A percentile compares a stretch with the other conserved stretches of the same genome.
Evolutionary conservation across 208 protist genomes (phyloP).

Genomic region (Balamuthia mandrillaris): DNA sequence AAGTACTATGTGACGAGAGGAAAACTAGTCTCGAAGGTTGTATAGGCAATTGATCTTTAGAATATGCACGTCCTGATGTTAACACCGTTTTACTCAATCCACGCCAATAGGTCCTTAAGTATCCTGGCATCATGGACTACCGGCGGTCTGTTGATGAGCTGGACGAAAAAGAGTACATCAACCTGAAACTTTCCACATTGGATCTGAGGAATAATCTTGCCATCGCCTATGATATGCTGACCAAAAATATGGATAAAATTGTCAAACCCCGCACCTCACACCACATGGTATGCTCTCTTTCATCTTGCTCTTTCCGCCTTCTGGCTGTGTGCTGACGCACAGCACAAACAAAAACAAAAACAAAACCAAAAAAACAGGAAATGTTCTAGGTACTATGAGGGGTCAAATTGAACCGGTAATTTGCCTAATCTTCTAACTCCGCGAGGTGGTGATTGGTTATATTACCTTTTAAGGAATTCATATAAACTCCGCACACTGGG

Average conservation of each 20-base stretch:
- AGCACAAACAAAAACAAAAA: too few species aligned
- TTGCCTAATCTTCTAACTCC: too few species aligned
- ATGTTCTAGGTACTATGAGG: too few species aligned
- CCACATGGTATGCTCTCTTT: neutral
- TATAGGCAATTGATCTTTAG: too few species aligned
- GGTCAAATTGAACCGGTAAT: too few species aligned
- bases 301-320: neutral
- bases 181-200: neutral
- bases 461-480: too few species aligned
- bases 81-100: neutral
- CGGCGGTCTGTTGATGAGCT: neutral
- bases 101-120: neutral
- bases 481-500: too few species aligned
- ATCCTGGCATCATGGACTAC: neutral
- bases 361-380: too few species aligned
- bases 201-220: slow-evolving; percentile 11
- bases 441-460: too few species aligned
- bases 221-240: slow-evolving; percentile 6
- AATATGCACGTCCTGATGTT: too few species aligned
- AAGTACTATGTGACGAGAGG: slow-evolving; percentile 15
- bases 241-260: slow-evolving; percentile 8
- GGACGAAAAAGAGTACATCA: slow-evolving; percentile 10
- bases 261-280: neutral
- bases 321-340: too few species aligned
- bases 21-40: neutral